Evolutionary conservation across 2,329 filamentous ascomycete species (phyloP).

Genomic region (Geosmithia putterillii): DNA sequence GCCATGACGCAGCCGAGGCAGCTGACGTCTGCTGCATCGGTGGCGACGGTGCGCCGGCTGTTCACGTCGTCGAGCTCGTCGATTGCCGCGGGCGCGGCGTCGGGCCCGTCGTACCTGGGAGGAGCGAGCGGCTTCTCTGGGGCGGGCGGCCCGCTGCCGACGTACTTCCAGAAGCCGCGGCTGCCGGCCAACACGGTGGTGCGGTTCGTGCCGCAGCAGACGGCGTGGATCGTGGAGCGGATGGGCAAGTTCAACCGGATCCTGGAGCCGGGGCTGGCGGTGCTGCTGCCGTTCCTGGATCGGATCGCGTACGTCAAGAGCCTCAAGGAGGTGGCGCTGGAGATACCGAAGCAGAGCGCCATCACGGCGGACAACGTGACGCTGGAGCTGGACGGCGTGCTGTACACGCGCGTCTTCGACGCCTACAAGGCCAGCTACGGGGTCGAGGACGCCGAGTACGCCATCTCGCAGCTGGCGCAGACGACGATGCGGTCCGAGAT

Average conservation of each 20-base stretch:
- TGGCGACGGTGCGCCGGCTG: neutral
- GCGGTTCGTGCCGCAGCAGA: constrained; percentile 98
- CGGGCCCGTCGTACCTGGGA: neutral
- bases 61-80: neutral
- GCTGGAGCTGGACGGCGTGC: constrained; percentile 84
- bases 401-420: constrained; percentile 94
- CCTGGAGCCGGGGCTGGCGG: constrained; percentile 77
- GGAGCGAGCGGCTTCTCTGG: neutral
- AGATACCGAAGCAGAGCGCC: constrained; percentile 94
- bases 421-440: constrained; percentile 93
- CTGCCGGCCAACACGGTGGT: constrained; percentile 90
- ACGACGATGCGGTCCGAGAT: constrained; percentile 99
- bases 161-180: constrained; percentile 66
- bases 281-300: constrained; percentile 83
- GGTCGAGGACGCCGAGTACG: constrained; percentile 96
- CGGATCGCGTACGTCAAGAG: constrained; percentile 97
- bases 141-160: constrained; percentile 30
- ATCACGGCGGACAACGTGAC: constrained; percentile 99
- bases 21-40: neutral
- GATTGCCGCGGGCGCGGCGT: neutral
- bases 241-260: constrained; percentile 98
- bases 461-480: constrained; percentile 93
- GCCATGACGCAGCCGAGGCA: neutral
- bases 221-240: constrained; percentile 97
- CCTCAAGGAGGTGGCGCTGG: constrained; percentile 88